A percentile compares a stretch with the other conserved stretches of the same genome.
These are phyloP conservation scores for Talaromyces sp. DNA, from an alignment of 2,329 filamentous ascomycete genomes.

Conservation along the genomic window DNA sequence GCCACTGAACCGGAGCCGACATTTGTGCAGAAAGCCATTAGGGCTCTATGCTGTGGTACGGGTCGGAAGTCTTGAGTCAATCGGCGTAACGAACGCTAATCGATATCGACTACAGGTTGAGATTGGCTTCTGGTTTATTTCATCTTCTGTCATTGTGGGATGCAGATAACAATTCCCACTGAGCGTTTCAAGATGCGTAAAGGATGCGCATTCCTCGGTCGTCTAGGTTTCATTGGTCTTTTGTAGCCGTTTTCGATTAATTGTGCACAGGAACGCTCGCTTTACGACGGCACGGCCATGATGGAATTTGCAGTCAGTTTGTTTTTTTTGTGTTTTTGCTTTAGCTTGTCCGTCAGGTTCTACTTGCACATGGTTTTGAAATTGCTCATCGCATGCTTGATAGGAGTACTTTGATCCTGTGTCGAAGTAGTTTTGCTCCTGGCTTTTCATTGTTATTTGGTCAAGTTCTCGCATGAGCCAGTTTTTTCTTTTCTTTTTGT, in stretches of 20 bases:
- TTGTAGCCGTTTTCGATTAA: constrained; percentile 7
- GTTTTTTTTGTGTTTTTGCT: constrained; percentile 7
- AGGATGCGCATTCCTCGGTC: constrained; percentile 1
- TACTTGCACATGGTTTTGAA: not conserved
- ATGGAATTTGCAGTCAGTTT: constrained; percentile 11
- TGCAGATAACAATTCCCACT: not conserved
- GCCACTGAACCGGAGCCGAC: constrained; percentile 67
- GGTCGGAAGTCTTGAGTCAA: constrained; percentile 22
- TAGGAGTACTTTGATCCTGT: not conserved
- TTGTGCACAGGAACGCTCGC: constrained; percentile 13
- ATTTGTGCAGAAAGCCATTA: constrained; percentile 88
- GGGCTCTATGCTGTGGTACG: constrained; percentile 81
- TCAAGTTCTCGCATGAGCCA: constrained; percentile 1
- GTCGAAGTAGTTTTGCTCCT: not conserved
- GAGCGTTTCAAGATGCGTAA: not conserved
- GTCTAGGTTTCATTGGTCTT: constrained; percentile 8
- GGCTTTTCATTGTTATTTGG: not conserved
- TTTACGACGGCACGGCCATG: constrained; percentile 16
- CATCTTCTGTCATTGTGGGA: not conserved
- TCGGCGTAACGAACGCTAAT: constrained; percentile 15
- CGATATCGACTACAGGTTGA: constrained; percentile 31
- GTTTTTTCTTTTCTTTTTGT: not conserved
- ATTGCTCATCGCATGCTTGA: not conserved
- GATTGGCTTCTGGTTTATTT: constrained; percentile 7
- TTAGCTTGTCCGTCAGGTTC: not conserved